Evolutionary conservation across 495 filamentous ascomycete species (phyloP).

Genomic region (Penicillium waksmanii): DNA sequence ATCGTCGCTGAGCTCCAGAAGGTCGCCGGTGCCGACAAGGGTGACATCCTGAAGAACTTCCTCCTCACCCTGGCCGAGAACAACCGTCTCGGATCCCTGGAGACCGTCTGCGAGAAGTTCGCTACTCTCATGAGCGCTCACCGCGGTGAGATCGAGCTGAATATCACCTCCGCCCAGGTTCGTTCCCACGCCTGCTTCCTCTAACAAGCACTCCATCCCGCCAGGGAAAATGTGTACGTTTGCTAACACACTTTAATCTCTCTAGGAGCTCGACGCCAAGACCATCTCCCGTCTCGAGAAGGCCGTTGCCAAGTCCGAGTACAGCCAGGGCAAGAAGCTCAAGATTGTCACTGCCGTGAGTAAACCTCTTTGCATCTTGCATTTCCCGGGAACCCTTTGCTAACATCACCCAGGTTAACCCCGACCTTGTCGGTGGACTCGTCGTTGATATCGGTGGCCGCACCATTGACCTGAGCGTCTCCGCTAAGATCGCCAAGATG

Average conservation of each 20-base stretch:
- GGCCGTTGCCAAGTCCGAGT: conserved; percentile 85
- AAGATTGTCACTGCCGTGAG: conserved; percentile 90
- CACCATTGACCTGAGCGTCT: conserved; percentile 96
- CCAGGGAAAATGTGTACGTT: too few species aligned
- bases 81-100: conserved; percentile 85
- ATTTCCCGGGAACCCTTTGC: background rate
- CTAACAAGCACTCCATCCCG: too few species aligned
- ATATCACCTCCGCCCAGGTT: conserved; percentile 88
- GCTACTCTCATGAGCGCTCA: conserved; percentile 81
- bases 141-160: conserved; percentile 89
- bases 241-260: conserved; percentile 9
- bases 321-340: conserved; percentile 93
- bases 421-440: conserved; percentile 91
- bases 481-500: conserved; percentile 92
- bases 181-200: conserved; percentile 20
- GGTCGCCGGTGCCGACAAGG: conserved; percentile 69
- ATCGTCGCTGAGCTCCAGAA: conserved; percentile 85
- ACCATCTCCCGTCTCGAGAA: conserved; percentile 81
- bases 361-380: conserved; percentile 9
- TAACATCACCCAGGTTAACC: conserved; percentile 68
- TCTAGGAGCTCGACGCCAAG: conserved; percentile 83
- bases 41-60: conserved; percentile 91
- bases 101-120: conserved; percentile 87
- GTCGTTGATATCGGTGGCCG: conserved; percentile 97
- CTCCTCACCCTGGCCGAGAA: conserved; percentile 87